Conservation (phyloP, 192 early-diverging fungal species). For the Podila clonocystis region DNA sequence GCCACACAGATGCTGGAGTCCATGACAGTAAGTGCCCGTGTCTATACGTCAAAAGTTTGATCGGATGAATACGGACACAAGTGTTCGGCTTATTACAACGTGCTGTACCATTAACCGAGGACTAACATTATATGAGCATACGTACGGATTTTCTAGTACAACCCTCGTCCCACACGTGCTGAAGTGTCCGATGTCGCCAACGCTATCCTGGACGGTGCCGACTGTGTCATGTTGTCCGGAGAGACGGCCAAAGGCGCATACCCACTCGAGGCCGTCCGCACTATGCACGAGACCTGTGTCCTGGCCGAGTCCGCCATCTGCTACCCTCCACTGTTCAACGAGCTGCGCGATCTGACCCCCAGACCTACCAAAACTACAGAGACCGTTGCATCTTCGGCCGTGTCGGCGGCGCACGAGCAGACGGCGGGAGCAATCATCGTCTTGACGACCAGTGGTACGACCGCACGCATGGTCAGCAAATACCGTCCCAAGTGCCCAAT, state of each 20-base stretch:
- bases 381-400: constrained; percentile 88
- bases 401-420: constrained; percentile 78
- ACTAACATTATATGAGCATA: neutral
- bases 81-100: neutral
- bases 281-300: constrained; percentile 71
- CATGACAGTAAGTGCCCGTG: constrained; percentile 67
- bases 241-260: constrained; percentile 94
- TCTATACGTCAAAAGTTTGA: neutral
- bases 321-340: constrained; percentile 90
- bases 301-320: constrained; percentile 91
- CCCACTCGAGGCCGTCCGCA: constrained; percentile 85
- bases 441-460: constrained; percentile 85
- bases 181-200: constrained; percentile 97
- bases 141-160: constrained; percentile 51
- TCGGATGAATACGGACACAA: neutral
- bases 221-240: constrained; percentile 96
- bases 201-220: constrained; percentile 92
- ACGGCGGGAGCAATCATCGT: constrained; percentile 87
- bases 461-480: constrained; percentile 86
- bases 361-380: constrained; percentile 87
- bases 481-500: constrained; percentile 93
- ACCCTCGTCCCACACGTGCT: constrained; percentile 96
- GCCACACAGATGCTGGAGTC: constrained; percentile 97
- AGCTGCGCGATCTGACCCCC: constrained; percentile 76
- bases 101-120: neutral